A percentile compares a stretch with the other conserved stretches of the same genome.
Evolutionary conservation across 2,329 filamentous ascomycete genomes (phyloP).

Genomic region (Penicillium sp.): DNA sequence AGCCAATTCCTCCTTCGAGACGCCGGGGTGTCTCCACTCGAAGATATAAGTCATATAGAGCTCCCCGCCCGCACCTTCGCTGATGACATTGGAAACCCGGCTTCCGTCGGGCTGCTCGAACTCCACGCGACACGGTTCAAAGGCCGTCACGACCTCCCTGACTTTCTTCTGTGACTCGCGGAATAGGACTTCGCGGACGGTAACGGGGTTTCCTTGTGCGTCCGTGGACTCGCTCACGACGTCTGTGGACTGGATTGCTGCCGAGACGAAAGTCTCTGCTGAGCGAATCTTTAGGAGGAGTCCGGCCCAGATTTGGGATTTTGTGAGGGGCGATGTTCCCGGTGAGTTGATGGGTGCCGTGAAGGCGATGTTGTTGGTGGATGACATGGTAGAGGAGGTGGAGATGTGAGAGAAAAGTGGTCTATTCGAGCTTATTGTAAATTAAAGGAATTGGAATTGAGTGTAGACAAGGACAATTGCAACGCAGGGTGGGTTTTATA

Average conservation of each 20-base stretch:
- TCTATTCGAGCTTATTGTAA: too few relatives aligned
- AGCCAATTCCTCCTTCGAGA: conserved; percentile 20
- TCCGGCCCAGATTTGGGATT: conserved; percentile 43
- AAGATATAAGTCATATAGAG: conserved; percentile 49
- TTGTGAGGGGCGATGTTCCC: conserved; percentile 32
- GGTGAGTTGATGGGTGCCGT: conserved; percentile 44
- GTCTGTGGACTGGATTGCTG: conserved; percentile 32
- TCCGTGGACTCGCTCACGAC: conserved; percentile 31
- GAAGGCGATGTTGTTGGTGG: conserved; percentile 42
- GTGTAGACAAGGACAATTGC: too few relatives aligned
- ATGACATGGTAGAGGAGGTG: conserved; percentile 5
- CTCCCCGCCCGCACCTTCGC: conserved; percentile 35
- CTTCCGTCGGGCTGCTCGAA: conserved; percentile 34
- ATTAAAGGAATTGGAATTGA: background rate
- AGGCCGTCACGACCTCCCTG: conserved; percentile 32
- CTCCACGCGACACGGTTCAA: conserved; percentile 30
- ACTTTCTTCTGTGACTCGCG: conserved; percentile 28
- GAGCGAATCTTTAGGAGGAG: conserved; percentile 33
- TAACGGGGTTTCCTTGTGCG: conserved; percentile 28
- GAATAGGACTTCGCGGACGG: conserved; percentile 35
- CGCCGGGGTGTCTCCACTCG: conserved; percentile 42
- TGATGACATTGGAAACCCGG: conserved; percentile 33
- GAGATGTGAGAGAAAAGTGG: too few relatives aligned
- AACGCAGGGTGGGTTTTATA: background rate
- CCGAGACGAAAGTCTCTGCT: conserved; percentile 36